Evolutionary conservation across 1,284 basidiomycete species (phyloP).

Genomic region (Cerioporus squamosus): DNA sequence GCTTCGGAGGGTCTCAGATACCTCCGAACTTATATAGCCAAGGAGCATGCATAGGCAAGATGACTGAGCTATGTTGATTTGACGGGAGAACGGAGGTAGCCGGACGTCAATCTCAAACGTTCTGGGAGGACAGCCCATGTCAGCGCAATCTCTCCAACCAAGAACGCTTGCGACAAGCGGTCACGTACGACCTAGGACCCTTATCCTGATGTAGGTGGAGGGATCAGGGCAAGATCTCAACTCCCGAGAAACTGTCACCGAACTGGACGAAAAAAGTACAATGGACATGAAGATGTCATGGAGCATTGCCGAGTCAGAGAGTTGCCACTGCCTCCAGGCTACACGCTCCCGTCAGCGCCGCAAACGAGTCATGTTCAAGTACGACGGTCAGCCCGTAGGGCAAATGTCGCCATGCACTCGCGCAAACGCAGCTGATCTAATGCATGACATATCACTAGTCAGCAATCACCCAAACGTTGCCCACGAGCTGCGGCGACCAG

Average conservation of each 20-base stretch:
- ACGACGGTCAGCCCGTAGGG: background rate
- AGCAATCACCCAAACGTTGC: conserved; percentile 18
- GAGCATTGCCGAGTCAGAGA: conserved; percentile 22
- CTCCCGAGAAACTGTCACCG: conserved; percentile 15
- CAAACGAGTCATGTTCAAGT: conserved; percentile 19
- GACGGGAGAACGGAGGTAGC: conserved; percentile 16
- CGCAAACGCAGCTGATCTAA: conserved; percentile 16
- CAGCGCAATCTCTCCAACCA: conserved; percentile 18
- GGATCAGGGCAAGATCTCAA: conserved; percentile 22
- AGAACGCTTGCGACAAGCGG: conserved; percentile 10
- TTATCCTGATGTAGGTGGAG: conserved; percentile 15
- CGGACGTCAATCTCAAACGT: conserved; percentile 27
- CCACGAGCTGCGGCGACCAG: conserved; percentile 12
- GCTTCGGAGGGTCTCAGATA: conserved; percentile 9
- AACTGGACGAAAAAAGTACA: conserved; percentile 19
- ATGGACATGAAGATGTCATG: conserved; percentile 19
- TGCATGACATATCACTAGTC: conserved; percentile 19
- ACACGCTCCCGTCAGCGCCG: conserved; percentile 12
- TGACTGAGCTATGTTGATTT: conserved; percentile 26
- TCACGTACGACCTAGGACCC: conserved; percentile 9
- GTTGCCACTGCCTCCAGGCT: conserved; percentile 10
- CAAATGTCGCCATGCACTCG: background rate
- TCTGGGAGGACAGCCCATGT: conserved; percentile 20
- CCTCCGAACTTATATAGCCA: conserved; percentile 16
- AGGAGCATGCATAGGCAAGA: conserved; percentile 10